Base-by-base conservation (phyloP, 768 basidiomycete species). In the Xerocomus spinulosus region DNA sequence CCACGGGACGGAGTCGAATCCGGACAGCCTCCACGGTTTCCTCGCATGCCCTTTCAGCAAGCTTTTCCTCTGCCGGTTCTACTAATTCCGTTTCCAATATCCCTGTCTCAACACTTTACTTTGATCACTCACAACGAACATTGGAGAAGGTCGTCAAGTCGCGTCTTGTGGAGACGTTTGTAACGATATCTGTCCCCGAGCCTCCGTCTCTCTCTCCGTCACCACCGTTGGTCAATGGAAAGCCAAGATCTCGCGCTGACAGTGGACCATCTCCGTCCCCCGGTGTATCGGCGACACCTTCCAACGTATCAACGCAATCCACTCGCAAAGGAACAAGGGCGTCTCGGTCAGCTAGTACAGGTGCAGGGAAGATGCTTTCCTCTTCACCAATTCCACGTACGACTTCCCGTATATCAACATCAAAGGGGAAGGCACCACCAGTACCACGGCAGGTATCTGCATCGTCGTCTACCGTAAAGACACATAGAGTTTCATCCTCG, bases 101-200 rank as follows among this genome's bases (percentile, higher is more conserved):
- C 29, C 45, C 59, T 52, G 65, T 63, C 42, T 62, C 60, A 30
- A 54, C 64, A 12, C 62, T 78, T 39, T 68, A 78, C 46, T 73
- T 73, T 14, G 81, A 82, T 56, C 75, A 84, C 50, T 85, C 87
- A 4, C 88, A 91, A 59, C 67, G 68, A 24, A 76, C 73, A 8
- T 70, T 91, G 37, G 87, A 91, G 70, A 83, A 75, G 55, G 77
- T 89, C 13, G 74, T 92, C 10, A 69, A 71, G 45, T 83, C 87
- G 28, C 80, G 88, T 40, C 70, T 92, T 25, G 82, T 91, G 20
- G 86, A 90, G 65, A 87, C 88, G 0, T 87, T 88, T 56, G 67
- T 91, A 46, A 75, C 80, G 13, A 64, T 90, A 35, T 70, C 72
- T 26, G 67, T 82, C 18, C 70, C 67, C 2, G 56, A 62, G 7